phyloP scores from a whole-genome alignment of 176 grass and related monocot species.

The Musa acuminata region DNA sequence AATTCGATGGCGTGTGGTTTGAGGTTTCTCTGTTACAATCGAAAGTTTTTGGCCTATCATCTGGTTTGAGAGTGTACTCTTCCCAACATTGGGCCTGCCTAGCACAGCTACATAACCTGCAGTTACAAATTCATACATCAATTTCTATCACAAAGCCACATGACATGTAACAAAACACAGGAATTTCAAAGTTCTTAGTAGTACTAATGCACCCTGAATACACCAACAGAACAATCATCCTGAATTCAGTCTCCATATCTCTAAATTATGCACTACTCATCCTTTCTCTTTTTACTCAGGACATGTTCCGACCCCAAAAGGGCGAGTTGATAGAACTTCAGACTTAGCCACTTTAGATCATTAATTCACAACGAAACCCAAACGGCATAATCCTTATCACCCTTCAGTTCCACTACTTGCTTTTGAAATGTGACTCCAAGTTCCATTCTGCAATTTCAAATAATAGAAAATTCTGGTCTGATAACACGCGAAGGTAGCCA shows the following conservation, averaged over 20 bases:
- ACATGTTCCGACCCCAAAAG: not conserved
- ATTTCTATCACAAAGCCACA: not conserved
- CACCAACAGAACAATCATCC: not conserved
- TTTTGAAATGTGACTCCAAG: not conserved
- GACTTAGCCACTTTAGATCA: not conserved
- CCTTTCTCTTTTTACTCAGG: not conserved
- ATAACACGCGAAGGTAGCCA: not conserved
- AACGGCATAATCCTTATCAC: not conserved
- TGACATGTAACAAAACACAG: not conserved
- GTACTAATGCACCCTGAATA: not conserved
- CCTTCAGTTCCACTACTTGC: not conserved
- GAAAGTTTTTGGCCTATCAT: slow-evolving; percentile 93
- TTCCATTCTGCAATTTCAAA: not conserved
- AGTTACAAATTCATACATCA: not conserved
- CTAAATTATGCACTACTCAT: not conserved
- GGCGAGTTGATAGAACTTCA: not conserved
- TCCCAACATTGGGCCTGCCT: slow-evolving; percentile 91
- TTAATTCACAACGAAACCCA: no score
- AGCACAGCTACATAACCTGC: slow-evolving; percentile 86
- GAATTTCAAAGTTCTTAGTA: not conserved
- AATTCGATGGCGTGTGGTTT: slow-evolving; percentile 75
- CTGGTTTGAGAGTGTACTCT: slow-evolving; percentile 94
- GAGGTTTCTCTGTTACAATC: slow-evolving; percentile 88
- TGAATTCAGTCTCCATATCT: not conserved
- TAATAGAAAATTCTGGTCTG: not conserved